These are phyloP conservation scores for Pilobolus umbonatus DNA, from an alignment of 192 early-diverging fungal species.

Conservation along the genomic window DNA sequence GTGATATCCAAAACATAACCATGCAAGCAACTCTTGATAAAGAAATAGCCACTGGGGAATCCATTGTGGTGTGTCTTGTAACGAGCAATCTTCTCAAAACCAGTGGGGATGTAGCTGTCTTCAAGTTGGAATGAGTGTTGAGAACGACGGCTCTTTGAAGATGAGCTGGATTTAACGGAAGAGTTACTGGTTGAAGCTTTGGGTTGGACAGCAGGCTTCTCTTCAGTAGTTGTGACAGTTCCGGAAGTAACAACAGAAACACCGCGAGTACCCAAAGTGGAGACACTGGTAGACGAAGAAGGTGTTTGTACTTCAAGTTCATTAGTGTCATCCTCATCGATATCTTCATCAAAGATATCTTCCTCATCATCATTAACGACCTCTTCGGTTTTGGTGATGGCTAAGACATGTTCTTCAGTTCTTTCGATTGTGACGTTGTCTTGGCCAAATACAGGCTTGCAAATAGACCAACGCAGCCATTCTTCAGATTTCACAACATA, in stretches of 20 bases:
- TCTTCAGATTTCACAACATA: conserved; percentile 13
- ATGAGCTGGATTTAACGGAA: not conserved
- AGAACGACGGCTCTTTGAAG: not conserved
- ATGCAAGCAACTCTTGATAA: conserved; percentile 33
- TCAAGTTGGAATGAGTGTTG: conserved; percentile 19
- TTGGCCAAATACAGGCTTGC: conserved; percentile 15
- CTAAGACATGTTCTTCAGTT: not conserved
- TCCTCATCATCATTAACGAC: conserved; percentile 1
- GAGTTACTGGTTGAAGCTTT: not conserved
- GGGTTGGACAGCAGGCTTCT: not conserved
- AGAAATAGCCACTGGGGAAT: conserved; percentile 28
- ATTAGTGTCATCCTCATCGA: too few relatives aligned
- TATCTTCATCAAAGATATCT: not conserved
- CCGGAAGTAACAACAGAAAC: not conserved
- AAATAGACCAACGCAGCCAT: conserved; percentile 24
- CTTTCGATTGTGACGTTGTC: not conserved
- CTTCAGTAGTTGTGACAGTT: not conserved
- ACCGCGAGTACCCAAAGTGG: not conserved
- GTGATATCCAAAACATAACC: conserved; percentile 29
- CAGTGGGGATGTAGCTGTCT: conserved; percentile 22
- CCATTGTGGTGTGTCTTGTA: conserved; percentile 20
- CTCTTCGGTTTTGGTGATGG: not conserved
- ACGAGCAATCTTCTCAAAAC: conserved; percentile 25
- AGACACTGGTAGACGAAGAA: conserved; percentile 5
- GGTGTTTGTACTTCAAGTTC: too few relatives aligned